phyloP scores from a whole-genome alignment of 2,329 filamentous ascomycete genomes.

The Penicillium sp. region DNA sequence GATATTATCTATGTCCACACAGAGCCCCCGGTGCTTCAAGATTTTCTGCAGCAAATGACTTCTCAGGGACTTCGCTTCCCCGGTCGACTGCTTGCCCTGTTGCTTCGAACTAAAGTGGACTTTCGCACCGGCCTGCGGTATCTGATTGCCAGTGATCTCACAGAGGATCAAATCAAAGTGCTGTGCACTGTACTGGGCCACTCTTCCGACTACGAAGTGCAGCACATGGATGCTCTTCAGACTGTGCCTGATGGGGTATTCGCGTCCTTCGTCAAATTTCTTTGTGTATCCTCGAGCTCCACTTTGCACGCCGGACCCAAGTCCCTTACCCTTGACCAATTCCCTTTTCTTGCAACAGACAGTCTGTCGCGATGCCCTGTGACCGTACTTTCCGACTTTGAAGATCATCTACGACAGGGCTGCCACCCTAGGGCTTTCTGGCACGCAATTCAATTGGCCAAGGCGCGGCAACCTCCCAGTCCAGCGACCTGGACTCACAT shows the following conservation, averaged over 20 bases:
- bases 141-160: conserved; percentile 46
- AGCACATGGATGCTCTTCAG: conserved; percentile 32
- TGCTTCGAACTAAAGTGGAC: conserved; percentile 54
- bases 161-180: conserved; percentile 39
- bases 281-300: conserved; percentile 43
- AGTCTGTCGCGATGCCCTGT: conserved; percentile 14
- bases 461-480: conserved; percentile 36
- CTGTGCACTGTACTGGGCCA: conserved; percentile 37
- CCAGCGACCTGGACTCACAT: conserved; percentile 46
- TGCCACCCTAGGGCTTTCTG: conserved; percentile 39
- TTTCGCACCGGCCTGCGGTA: conserved; percentile 52
- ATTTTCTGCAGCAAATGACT: conserved; percentile 59
- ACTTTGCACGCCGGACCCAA: conserved; percentile 21
- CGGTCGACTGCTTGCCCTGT: conserved; percentile 53
- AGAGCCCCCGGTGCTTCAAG: conserved; percentile 58
- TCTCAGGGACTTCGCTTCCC: conserved; percentile 52
- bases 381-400: conserved; percentile 31
- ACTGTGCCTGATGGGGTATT: conserved; percentile 47
- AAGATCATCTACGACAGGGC: conserved; percentile 19
- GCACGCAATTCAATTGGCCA: conserved; percentile 48
- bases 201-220: conserved; percentile 21
- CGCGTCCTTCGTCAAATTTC: conserved; percentile 52
- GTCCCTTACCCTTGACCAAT: conserved; percentile 34
- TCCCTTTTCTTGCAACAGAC: conserved; percentile 35
- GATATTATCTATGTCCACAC: conserved; percentile 63